Base-by-base conservation (phyloP, 768 basidiomycete species). In the Lentinula boryana region DNA sequence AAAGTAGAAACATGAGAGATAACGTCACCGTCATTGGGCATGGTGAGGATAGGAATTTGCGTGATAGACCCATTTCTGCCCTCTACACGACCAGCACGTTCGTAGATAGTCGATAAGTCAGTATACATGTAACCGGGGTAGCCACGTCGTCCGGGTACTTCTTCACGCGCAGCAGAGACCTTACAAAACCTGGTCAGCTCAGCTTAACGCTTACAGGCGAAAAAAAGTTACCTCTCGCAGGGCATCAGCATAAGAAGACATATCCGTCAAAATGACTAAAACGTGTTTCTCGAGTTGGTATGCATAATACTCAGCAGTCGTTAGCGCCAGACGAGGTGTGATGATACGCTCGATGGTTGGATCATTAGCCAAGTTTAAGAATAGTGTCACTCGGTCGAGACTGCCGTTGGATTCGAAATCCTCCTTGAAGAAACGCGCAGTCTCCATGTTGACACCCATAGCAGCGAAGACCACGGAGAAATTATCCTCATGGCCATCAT, bases 361-460 rank as follows among this genome's bases (percentile, higher is more conserved):
- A 72, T 99, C 97, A 69, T 98, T 98, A 43, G 97, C 97, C 71
- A 98, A 77, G 78, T 99, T 99, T 72, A 99, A 82, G 88, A 99
- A 99, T 57, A 99, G 81, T 6, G 97, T 98, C 58, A 97, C 95
- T 67, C 97, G 90, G 76, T 98, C 95, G 63, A 98, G 83, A 80
- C 89, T 91, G 58, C 97, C 97, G 71, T 97, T 98, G 69, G 97
- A 96, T 75, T 98, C 95, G 72, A 98, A 98, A 79, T 99, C 97
- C 72, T 95, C 92, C 75, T 96, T 95, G 90, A 99, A 99, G 83
- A 97, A 99, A 57, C 96, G 87, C 52, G 97, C 97, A 5, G 97
- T 98, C 75, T 99, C 97, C 95, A 97, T 97, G 80, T 99, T 99
- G 62, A 96, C 97, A 84, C 97, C 97, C 97, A 99, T 98, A 43